Evolutionary conservation across 2,329 filamentous ascomycete species (phyloP), one percentile per base, ranked within the genome.

Genomic region (Colletotrichum acutatum): DNA sequence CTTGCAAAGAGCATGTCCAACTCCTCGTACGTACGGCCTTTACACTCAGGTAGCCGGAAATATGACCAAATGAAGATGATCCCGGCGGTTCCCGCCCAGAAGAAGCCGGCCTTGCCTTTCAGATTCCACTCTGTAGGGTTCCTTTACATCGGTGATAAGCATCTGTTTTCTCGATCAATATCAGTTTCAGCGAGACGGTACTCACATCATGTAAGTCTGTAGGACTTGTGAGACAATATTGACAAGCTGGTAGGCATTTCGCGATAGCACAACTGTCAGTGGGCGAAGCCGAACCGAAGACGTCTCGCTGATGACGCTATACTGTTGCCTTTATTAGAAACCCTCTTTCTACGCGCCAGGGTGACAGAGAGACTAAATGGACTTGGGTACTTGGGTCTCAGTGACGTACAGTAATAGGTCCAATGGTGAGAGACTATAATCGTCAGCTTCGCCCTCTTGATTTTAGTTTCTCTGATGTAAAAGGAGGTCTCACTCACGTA

Each of bases 11-110:
- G 76, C 12, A 86, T 80, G 66, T 90, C 88, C 1, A 90, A 81
- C 78, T 90, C 87, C 75, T 87, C 86, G 58, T 88, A 86, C 0
- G 86, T 87, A 26, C 86, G 82, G 2, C 83, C 85, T 54, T 85
- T 86, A 0, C 87, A 85, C 78, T 90, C 89, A 5, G 87, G 87
- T 8, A 89, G 78, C 24, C 85, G 86, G 76, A 87, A 88, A 75
- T 81, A 88, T 0, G 85, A 83, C 83, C 89, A 90, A 0, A 84
- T 76, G 4, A 88, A 82, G 26, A 85, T 81, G 6, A 84, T 68
- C 24, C 86, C 79, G 69, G 85, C 84, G 24, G 86, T 82, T 6
- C 78, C 80, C 1, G 79, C 82, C 82, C 84, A 86, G 75, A 86
- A 83, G 71, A 83, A 86, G 72, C 87, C 79, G 0, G 82, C 83